Evolutionary conservation across 73 alveolate species (phyloP).

Genomic region (Paramecium pentaurelia): DNA sequence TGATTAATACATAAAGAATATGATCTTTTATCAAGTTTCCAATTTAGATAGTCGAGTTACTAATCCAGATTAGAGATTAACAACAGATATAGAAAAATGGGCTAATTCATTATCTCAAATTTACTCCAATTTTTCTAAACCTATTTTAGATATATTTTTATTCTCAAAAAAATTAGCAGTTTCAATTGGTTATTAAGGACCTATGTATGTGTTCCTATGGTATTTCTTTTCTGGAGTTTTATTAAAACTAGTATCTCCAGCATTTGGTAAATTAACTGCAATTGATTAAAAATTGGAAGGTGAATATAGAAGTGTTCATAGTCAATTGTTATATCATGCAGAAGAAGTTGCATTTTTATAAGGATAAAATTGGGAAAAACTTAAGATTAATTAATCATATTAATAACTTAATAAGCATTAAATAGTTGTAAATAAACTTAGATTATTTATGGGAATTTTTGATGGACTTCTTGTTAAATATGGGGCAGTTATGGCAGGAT

Average conservation of each 20-base stretch:
- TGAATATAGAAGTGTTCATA: constrained; percentile 80
- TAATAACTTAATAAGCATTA: constrained; percentile 66
- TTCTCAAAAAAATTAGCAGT: constrained; percentile 85
- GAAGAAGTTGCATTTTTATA: constrained; percentile 90
- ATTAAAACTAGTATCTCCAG: constrained; percentile 80
- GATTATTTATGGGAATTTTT: constrained; percentile 90
- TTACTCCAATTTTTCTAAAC: constrained; percentile 84
- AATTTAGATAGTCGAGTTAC: constrained; percentile 81
- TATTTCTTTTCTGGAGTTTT: constrained; percentile 81
- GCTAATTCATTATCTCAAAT: constrained; percentile 72
- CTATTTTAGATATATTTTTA: constrained; percentile 82
- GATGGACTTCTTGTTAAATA: constrained; percentile 90
- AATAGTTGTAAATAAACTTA: constrained; percentile 50
- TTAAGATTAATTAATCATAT: constrained; percentile 69
- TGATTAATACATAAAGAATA: constrained; percentile 73
- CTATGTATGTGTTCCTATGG: constrained; percentile 80
- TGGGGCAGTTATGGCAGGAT: constrained; percentile 94
- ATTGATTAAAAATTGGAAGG: constrained; percentile 82
- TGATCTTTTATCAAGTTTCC: constrained; percentile 79
- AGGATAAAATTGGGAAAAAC: constrained; percentile 82
- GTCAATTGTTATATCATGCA: constrained; percentile 77
- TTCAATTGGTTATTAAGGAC: constrained; percentile 92
- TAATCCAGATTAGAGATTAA: constrained; percentile 86
- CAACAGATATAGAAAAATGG: constrained; percentile 91
- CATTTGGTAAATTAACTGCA: constrained; percentile 88